Percentiles rank a stretch among this genome's conserved stretches.
phyloP scores from a whole-genome alignment of 2,329 filamentous ascomycete genomes.

The Sarocladium strictum region DNA sequence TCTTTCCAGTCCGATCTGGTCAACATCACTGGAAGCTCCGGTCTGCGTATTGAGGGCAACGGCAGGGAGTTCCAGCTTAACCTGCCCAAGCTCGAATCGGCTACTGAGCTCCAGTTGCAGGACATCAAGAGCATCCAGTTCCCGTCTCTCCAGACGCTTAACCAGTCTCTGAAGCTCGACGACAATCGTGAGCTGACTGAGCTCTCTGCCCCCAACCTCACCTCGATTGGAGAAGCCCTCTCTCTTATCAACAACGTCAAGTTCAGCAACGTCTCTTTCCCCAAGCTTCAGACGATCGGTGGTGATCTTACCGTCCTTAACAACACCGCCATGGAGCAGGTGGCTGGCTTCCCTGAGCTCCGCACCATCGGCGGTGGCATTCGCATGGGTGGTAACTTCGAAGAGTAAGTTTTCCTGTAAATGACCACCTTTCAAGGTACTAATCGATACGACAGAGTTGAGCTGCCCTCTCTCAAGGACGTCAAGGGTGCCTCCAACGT shows the following conservation, averaged over 20 bases:
- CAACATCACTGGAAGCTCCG: conserved; percentile 59
- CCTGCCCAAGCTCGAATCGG: conserved; percentile 70
- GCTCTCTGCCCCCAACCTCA: conserved; percentile 65
- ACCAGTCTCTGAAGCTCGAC: conserved; percentile 78
- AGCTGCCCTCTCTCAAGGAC: conserved; percentile 59
- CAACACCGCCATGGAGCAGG: conserved; percentile 67
- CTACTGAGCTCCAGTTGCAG: conserved; percentile 47
- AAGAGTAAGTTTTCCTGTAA: conserved; percentile 53
- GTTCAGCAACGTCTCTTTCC: conserved; percentile 71
- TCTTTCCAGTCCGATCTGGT: conserved; percentile 70
- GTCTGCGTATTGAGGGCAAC: conserved; percentile 74
- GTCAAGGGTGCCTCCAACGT: conserved; percentile 69
- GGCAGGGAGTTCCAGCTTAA: conserved; percentile 62
- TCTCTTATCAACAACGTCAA: conserved; percentile 58
- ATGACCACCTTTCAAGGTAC: not conserved
- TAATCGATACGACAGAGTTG: conserved; percentile 47
- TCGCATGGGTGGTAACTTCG: conserved; percentile 79
- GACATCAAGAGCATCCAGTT: conserved; percentile 71
- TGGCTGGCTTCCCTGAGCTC: conserved; percentile 65
- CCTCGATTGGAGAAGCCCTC: conserved; percentile 49
- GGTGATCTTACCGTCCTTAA: conserved; percentile 84
- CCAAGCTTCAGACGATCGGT: conserved; percentile 58
- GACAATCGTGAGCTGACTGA: conserved; percentile 60
- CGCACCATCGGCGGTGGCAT: conserved; percentile 70
- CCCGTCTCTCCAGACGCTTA: conserved; percentile 67